Conservation (phyloP, 2,329 filamentous ascomycete species). For the Fusarium mexicanum region DNA sequence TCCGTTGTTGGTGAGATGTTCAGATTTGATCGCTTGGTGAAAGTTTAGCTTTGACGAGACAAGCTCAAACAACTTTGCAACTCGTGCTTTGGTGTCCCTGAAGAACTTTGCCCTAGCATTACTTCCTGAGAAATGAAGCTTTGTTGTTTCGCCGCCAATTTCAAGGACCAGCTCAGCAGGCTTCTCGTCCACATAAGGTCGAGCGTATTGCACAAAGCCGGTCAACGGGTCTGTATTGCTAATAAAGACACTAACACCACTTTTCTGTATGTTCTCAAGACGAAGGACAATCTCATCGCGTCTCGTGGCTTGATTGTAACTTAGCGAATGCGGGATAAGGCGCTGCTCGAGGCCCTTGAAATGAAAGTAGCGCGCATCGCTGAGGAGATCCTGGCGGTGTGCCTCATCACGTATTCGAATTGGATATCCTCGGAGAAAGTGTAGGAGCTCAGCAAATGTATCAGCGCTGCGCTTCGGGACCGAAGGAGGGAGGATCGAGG, state of each 20-base stretch:
- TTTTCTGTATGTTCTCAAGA: conserved; percentile 88
- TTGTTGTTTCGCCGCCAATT: conserved; percentile 73
- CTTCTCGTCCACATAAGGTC: conserved; percentile 84
- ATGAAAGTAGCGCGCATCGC: conserved; percentile 92
- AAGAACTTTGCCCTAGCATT: conserved; percentile 74
- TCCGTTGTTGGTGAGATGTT: conserved; percentile 54
- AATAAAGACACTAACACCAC: conserved; percentile 74
- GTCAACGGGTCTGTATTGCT: conserved; percentile 48
- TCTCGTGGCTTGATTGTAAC: conserved; percentile 75
- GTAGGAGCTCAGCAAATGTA: conserved; percentile 83
- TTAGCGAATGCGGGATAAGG: conserved; percentile 79
- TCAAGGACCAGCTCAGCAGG: conserved; percentile 82
- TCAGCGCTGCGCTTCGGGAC: conserved; percentile 86
- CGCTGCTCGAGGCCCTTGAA: conserved; percentile 91
- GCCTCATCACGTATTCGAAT: conserved; percentile 78
- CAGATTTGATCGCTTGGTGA: conserved; percentile 65
- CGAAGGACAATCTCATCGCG: conserved; percentile 81
- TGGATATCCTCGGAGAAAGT: conserved; percentile 84
- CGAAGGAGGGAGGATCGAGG: conserved; percentile 83
- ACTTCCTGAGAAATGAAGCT: conserved; percentile 58
- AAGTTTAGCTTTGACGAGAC: conserved; percentile 83
- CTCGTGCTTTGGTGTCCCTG: conserved; percentile 72
- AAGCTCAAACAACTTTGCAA: conserved; percentile 80
- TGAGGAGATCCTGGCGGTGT: conserved; percentile 80
- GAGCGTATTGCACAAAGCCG: conserved; percentile 78